Conservation (phyloP, 202 grass and related monocot species). For the Miscanthus sacchariflorus region DNA sequence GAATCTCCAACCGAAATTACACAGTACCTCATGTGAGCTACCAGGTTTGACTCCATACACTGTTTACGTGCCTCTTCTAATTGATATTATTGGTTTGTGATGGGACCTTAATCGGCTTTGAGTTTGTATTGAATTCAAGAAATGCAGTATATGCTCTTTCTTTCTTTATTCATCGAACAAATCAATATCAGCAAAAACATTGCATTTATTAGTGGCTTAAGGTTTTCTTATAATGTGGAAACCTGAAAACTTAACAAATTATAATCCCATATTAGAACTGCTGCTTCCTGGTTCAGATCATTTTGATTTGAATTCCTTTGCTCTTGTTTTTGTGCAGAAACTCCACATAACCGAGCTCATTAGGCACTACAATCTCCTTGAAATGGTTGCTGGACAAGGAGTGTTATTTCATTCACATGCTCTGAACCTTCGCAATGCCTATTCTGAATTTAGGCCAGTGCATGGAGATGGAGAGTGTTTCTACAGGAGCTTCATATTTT, state of each 20-base stretch:
- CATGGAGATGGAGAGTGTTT: conserved; percentile 54
- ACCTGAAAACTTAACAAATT: conserved; percentile 9
- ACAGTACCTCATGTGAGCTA: conserved; percentile 19
- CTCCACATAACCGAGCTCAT: neutral
- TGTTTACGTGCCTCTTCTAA: neutral
- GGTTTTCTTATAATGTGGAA: conserved; percentile 1
- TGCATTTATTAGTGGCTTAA: conserved; percentile 28
- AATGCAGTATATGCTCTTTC: neutral
- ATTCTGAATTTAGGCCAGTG: conserved; percentile 44
- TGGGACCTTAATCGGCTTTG: neutral
- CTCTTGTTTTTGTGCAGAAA: conserved; percentile 38
- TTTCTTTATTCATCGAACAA: neutral
- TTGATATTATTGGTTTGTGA: conserved; percentile 12
- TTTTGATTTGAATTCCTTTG: conserved; percentile 23
- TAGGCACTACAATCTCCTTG: neutral
- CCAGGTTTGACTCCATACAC: conserved; percentile 14
- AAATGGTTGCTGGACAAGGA: neutral
- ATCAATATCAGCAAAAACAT: neutral
- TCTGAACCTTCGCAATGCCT: neutral
- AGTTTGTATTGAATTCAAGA: conserved; percentile 4
- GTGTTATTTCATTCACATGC: neutral
- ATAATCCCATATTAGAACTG: conserved; percentile 5
- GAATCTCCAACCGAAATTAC: neutral
- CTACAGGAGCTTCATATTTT: conserved; percentile 64
- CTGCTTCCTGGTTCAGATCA: conserved; percentile 1